phyloP scores from a whole-genome alignment of 2,329 filamentous ascomycete genomes.

The Magnaporthiopsis poae region DNA sequence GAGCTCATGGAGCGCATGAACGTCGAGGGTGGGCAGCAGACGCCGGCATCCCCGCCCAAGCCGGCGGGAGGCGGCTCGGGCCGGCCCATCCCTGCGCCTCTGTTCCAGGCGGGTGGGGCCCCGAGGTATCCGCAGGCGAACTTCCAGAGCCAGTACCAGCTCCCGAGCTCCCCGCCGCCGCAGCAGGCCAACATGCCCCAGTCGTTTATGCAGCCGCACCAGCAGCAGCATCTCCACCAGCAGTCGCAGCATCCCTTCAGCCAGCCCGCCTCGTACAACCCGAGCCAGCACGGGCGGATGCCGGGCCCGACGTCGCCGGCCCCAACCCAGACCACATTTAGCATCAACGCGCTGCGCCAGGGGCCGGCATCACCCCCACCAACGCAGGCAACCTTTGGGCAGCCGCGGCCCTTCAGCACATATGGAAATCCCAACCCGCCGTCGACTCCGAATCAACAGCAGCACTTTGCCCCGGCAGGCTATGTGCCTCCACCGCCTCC shows the following conservation, averaged over 20 bases:
- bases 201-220: slow-evolving; percentile 20
- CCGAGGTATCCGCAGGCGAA: slow-evolving; percentile 43
- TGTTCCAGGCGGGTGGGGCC: slow-evolving; percentile 26
- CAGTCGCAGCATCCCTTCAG: slow-evolving; percentile 35
- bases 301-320: slow-evolving; percentile 40
- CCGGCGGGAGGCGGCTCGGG: slow-evolving; percentile 25
- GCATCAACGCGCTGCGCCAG: slow-evolving; percentile 21
- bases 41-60: slow-evolving; percentile 25
- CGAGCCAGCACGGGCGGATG: slow-evolving; percentile 48
- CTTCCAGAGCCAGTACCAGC: slow-evolving; percentile 49
- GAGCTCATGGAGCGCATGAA: slow-evolving; percentile 94
- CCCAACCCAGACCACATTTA: slow-evolving; percentile 28
- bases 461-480: slow-evolving; percentile 41
- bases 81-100: slow-evolving; percentile 25
- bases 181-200: slow-evolving; percentile 31
- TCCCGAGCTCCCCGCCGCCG: slow-evolving; percentile 46
- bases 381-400: slow-evolving; percentile 45
- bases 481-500: slow-evolving; percentile 56
- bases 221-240: background rate
- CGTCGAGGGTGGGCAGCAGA: slow-evolving; percentile 51
- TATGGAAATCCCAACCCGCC: slow-evolving; percentile 33
- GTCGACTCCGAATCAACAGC: slow-evolving; percentile 28
- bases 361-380: slow-evolving; percentile 49
- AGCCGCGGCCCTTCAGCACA: slow-evolving; percentile 37
- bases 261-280: slow-evolving; percentile 44